Evolutionary conservation across 108 stramenopile species (phyloP).

Genomic region (Parietichytrium sp.): DNA sequence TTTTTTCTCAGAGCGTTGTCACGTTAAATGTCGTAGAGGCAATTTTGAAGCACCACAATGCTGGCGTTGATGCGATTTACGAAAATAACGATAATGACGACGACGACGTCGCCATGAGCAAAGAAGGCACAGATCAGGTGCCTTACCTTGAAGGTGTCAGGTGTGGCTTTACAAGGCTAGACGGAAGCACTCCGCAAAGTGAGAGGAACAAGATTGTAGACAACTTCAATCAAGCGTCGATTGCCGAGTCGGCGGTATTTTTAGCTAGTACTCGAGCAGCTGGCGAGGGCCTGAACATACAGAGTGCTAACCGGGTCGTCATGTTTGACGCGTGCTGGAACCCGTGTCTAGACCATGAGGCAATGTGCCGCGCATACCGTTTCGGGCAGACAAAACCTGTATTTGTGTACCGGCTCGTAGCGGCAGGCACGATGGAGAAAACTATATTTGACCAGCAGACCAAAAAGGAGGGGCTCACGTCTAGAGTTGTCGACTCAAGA

Average conservation of each 20-base stretch:
- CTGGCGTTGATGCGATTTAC: not conserved
- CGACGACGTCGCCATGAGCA: not conserved
- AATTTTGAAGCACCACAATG: not conserved
- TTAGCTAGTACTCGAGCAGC: constrained; percentile 28
- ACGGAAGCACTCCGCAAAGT: not conserved
- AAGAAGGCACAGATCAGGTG: not conserved
- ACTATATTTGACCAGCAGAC: constrained; percentile 41
- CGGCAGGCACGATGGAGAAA: constrained; percentile 56
- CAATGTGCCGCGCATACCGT: constrained; percentile 63
- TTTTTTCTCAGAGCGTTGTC: constrained; percentile 28
- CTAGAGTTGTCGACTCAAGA: constrained; percentile 2
- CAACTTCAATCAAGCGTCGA: not conserved
- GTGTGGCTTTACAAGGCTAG: not conserved
- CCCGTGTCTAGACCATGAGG: constrained; percentile 46
- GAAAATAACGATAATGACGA: not conserved
- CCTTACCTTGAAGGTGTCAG: constrained; percentile 19
- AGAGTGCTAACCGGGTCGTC: constrained; percentile 30
- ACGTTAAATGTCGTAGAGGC: not conserved
- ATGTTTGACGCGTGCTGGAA: constrained; percentile 43
- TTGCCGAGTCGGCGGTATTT: not conserved
- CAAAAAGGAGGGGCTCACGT: constrained; percentile 8
- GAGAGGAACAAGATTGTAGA: not conserved
- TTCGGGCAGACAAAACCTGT: constrained; percentile 58
- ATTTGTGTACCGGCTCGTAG: constrained; percentile 58
- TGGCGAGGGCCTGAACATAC: constrained; percentile 41